A percentile compares a stretch with the other conserved stretches of the same genome.
phyloP scores from a whole-genome alignment of 140 eudicot genomes.

The Anethum foeniculum region DNA sequence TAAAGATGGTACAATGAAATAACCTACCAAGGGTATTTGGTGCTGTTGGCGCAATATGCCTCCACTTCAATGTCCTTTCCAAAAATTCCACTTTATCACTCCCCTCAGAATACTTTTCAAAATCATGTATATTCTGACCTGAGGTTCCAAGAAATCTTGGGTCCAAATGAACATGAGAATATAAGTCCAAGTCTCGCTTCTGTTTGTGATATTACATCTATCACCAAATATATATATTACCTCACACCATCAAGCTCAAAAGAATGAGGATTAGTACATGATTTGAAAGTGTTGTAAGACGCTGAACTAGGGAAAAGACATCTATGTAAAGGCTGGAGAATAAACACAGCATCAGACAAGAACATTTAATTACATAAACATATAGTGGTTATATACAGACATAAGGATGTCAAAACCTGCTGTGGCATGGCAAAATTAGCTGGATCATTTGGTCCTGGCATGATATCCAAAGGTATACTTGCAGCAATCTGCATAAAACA shows the following conservation, averaged over 20 bases:
- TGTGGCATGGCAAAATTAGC: slow-evolving; percentile 83
- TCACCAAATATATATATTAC: slow-evolving; percentile 31
- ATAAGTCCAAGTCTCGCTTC: slow-evolving; percentile 8
- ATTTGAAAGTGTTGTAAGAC: slow-evolving; percentile 73
- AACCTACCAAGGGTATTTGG: slow-evolving; percentile 85
- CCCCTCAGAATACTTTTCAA: slow-evolving; percentile 74
- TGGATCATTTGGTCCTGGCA: slow-evolving; percentile 87
- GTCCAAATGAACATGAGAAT: slow-evolving; percentile 1
- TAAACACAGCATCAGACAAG: slow-evolving; percentile 9
- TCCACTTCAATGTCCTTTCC: slow-evolving; percentile 93
- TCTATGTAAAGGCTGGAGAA: slow-evolving; percentile 63
- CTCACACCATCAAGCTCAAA: slow-evolving; percentile 82
- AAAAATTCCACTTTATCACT: slow-evolving; percentile 53
- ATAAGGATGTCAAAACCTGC: slow-evolving; percentile 45
- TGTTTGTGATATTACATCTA: background rate
- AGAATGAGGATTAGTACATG: slow-evolving; percentile 86
- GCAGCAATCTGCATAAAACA: slow-evolving; percentile 65
- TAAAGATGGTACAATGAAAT: background rate
- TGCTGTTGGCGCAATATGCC: slow-evolving; percentile 95
- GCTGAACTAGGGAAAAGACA: slow-evolving; percentile 94
- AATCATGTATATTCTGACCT: slow-evolving; percentile 89
- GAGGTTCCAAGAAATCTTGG: slow-evolving; percentile 91
- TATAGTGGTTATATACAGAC: background rate
- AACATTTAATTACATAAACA: background rate
- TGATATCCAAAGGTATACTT: slow-evolving; percentile 75